Base-by-base conservation (phyloP, 2,329 filamentous ascomycete genomes). In the Neophaeococcomyces aloes region DNA sequence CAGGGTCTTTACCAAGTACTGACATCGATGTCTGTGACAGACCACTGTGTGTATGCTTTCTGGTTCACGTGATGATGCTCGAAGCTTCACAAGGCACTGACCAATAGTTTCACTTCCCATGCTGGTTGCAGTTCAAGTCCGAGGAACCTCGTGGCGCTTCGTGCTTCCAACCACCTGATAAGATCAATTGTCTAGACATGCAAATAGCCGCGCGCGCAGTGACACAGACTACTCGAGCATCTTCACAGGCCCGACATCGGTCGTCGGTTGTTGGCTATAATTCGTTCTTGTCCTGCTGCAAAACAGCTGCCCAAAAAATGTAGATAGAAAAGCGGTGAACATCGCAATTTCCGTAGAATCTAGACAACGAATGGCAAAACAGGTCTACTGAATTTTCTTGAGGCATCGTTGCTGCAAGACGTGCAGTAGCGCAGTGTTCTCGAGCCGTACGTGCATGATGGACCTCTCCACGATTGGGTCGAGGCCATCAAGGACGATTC, bases 181-280 rank as follows among this genome's bases (percentile, higher is more conserved):
- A 29, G 23, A 27, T 27, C 5, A 27, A 27, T 27, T 27, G 23
- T 10, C 10, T 27, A 6, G 23, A 27, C 23, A 7, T 32, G 14
- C 25, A 41, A 17, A 27, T 34, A 42, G 34, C 23, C 39, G 39
- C 39, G 39, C 39, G 21, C 25, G 13, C 39, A 25, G 39, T 42
- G 39, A 42, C 29, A 42, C 39, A 42, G 39, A 34, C 39, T 42
- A 42, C 39, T 42, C 39, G 23, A 42, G 19, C 19, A 13, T 34
- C 7, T 17, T 17, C 21, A 25, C 13, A 33, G 39, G 10, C n/a
- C 39, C 39, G 39, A 42, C 19, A 35, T 42, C 39, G 39, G 17
- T 35, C n/a, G 7, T 29, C 15, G 10, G 35, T 17, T 17, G 33
- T 30, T 35, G 31, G 39, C 19, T 29, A 42, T 35, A 34, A 42